A percentile compares a stretch with the other conserved stretches of the same genome.
These are phyloP conservation scores for Ganoderma resinaceum DNA, from an alignment of 1,284 basidiomycete genomes.

Conservation along the genomic window DNA sequence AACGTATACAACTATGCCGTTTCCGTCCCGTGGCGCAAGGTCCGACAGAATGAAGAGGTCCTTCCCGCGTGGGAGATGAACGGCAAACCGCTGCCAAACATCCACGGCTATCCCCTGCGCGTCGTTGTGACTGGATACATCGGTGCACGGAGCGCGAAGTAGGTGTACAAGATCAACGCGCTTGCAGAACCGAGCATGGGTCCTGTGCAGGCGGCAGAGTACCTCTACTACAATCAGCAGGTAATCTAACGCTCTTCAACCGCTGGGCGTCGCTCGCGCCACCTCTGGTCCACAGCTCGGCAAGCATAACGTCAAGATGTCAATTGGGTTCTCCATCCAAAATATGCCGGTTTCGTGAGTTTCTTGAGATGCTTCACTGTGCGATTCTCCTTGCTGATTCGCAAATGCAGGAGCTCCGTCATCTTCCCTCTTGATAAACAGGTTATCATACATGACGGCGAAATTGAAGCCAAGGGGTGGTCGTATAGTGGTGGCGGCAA, in stretches of 20 bases:
- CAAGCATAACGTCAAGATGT: slow-evolving; percentile 58
- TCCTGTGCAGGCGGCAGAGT: slow-evolving; percentile 61
- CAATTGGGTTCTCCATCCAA: slow-evolving; percentile 60
- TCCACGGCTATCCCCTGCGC: slow-evolving; percentile 62
- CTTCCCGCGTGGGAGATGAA: slow-evolving; percentile 69
- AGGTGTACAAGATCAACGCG: slow-evolving; percentile 62
- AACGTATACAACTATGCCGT: slow-evolving; percentile 62
- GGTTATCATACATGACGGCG: slow-evolving; percentile 57
- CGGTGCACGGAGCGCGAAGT: slow-evolving; percentile 63
- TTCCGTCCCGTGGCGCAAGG: slow-evolving; percentile 60
- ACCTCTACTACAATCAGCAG: slow-evolving; percentile 57
- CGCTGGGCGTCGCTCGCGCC: neutral
- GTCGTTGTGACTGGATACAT: slow-evolving; percentile 64
- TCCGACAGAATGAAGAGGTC: slow-evolving; percentile 56
- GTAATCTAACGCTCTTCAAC: slow-evolving; percentile 30
- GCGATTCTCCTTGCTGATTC: neutral
- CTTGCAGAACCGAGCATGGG: slow-evolving; percentile 56
- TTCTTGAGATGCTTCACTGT: neutral
- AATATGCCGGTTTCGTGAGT: slow-evolving; percentile 65
- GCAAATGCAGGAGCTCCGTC: slow-evolving; percentile 53
- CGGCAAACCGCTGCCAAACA: slow-evolving; percentile 57
- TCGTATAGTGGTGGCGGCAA: slow-evolving; percentile 63
- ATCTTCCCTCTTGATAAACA: slow-evolving; percentile 53
- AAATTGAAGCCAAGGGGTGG: slow-evolving; percentile 56
- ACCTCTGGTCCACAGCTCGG: slow-evolving; percentile 45